Evolutionary conservation across 78 protist species (phyloP).

Genomic region (Isochrysis galbana): DNA sequence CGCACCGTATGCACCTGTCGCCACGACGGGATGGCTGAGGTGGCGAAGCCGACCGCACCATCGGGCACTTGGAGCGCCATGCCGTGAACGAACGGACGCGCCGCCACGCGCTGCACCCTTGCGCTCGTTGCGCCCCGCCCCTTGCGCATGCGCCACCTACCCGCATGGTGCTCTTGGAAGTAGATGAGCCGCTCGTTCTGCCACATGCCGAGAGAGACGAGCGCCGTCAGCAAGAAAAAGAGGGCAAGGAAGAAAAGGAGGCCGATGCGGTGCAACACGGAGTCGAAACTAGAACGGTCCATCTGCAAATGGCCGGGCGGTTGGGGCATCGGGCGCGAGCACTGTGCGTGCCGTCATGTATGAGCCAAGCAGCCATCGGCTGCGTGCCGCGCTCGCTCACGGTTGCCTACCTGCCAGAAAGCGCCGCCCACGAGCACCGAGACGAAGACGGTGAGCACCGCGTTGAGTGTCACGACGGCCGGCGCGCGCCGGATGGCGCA

Average conservation of each 20-base stretch:
- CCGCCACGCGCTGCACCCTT: no score
- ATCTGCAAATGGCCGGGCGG: not conserved
- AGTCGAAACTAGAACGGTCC: not conserved
- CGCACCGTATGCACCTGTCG: no score
- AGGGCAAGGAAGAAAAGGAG: not conserved
- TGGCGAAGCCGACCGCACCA: no score
- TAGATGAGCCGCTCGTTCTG: constrained; percentile 5
- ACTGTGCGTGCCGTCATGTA: no score
- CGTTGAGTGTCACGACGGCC: not conserved
- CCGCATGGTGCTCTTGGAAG: not conserved
- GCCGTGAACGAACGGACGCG: no score
- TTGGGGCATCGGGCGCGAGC: not conserved
- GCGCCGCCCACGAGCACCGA: not conserved
- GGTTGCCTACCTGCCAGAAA: not conserved
- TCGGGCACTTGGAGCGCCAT: no score
- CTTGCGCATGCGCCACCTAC: not conserved
- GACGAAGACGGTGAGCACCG: no score
- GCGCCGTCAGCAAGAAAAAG: not conserved
- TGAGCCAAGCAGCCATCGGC: no score
- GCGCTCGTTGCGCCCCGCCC: not conserved
- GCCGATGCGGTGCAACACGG: not conserved
- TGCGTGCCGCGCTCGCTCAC: no score
- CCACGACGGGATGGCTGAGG: no score
- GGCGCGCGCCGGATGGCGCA: no score
- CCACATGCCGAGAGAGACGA: not conserved